A percentile compares a stretch with the other conserved stretches of the same genome.
These are phyloP conservation scores for thale cress (Arabidopsis thaliana) DNA, from an alignment of 345 rosid genomes.

Conservation along the genomic window DNA sequence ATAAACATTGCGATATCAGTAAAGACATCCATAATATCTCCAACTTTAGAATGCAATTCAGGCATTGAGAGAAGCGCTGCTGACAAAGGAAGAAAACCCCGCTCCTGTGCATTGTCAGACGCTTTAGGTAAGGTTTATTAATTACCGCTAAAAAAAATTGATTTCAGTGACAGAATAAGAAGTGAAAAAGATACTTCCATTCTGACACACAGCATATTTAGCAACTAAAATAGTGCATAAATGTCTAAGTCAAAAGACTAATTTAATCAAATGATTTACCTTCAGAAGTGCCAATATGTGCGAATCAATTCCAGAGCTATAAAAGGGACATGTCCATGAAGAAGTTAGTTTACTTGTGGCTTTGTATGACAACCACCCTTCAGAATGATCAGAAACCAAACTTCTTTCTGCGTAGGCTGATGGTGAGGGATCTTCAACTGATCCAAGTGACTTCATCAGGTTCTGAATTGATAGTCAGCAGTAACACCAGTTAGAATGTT, in stretches of 20 bases:
- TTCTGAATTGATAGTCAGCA: constrained; percentile 60
- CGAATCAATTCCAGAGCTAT: constrained; percentile 69
- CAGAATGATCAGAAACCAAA: constrained; percentile 71
- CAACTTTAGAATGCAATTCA: constrained; percentile 60
- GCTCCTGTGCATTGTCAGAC: constrained; percentile 68
- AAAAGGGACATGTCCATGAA: constrained; percentile 73
- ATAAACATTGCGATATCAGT: constrained; percentile 69
- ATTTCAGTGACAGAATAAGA: constrained; percentile 20
- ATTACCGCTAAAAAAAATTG: not conserved
- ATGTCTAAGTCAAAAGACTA: constrained; percentile 23
- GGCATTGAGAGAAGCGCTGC: constrained; percentile 87
- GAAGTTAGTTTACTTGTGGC: constrained; percentile 73
- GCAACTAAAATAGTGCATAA: constrained; percentile 23
- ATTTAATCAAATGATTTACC: constrained; percentile 51
- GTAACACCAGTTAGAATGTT: constrained; percentile 40
- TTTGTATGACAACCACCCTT: constrained; percentile 80
- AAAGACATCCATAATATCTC: constrained; percentile 55
- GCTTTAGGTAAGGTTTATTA: constrained; percentile 42
- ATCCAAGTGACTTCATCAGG: constrained; percentile 69
- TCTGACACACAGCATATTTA: constrained; percentile 26
- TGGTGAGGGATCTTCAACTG: constrained; percentile 90
- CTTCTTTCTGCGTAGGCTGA: constrained; percentile 71
- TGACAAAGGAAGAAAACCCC: constrained; percentile 96
- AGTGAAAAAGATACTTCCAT: constrained; percentile 12
- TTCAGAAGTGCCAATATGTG: constrained; percentile 77